Evolutionary conservation across 2,329 filamentous ascomycete genomes (phyloP).

Genomic region (Boeremia exigua): DNA sequence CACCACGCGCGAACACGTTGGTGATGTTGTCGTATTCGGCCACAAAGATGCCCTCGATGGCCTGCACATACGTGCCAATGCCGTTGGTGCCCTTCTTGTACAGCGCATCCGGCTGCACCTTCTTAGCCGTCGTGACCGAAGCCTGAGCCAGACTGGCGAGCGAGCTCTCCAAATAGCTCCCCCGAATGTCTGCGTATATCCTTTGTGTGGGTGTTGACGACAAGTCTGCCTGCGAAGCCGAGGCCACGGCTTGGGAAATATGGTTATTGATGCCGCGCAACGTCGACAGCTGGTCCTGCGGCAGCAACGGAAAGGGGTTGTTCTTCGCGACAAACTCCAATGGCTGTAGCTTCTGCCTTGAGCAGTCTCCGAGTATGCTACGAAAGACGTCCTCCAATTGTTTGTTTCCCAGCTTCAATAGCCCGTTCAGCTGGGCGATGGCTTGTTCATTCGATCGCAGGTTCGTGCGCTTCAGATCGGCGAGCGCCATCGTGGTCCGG

Average conservation of each 20-base stretch:
- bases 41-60: conserved; percentile 83
- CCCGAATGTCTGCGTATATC: conserved; percentile 85
- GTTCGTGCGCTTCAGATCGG: conserved; percentile 87
- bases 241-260: conserved; percentile 66
- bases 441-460: conserved; percentile 90
- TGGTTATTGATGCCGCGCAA: conserved; percentile 81
- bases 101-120: conserved; percentile 75
- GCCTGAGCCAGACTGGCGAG: conserved; percentile 87
- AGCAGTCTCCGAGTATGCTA: conserved; percentile 77
- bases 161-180: conserved; percentile 82
- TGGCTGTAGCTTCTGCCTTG: conserved; percentile 77
- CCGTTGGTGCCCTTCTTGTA: conserved; percentile 91
- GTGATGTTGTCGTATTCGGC: conserved; percentile 92
- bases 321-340: conserved; percentile 91
- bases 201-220: conserved; percentile 74
- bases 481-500: conserved; percentile 82
- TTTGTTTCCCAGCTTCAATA: conserved; percentile 79
- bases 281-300: conserved; percentile 75
- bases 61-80: conserved; percentile 85
- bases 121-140: conserved; percentile 77
- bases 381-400: conserved; percentile 87
- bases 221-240: conserved; percentile 53
- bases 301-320: conserved; percentile 78
- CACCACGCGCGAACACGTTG: conserved; percentile 82
- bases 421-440: conserved; percentile 75